Base-by-base conservation (phyloP, 2,329 filamentous ascomycete genomes). In the Apiospora phragmitis region DNA sequence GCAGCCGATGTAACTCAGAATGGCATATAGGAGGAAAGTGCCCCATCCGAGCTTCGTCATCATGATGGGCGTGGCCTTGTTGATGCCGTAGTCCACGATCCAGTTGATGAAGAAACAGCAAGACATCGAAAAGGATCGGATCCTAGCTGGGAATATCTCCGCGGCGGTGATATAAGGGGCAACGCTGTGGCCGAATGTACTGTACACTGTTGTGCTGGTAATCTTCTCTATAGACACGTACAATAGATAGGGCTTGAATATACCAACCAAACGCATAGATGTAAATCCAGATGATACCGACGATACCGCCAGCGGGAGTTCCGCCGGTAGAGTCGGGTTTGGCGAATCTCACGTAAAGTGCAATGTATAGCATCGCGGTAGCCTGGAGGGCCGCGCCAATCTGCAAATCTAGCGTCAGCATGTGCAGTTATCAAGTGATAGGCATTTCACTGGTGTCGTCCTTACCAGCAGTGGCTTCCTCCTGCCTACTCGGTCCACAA, bases 271-370 rank as follows among this genome's bases (percentile, higher is more conserved):
- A 66, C n/a, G 24, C 66, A 7, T 67, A 81, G 65, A 80, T 76
- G 70, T 75, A 80, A 8, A 79, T 75, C 73, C 79, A 79, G 29
- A 83, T 76, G 35, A 84, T 82, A 4, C 81, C 82, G 4, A 83
- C 78, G 59, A 82, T 82, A 24, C 82, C 82, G 0, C 81, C 81
- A 1, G 81, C 80, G 8, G 77, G 73, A 0, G 81, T 82, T 11
- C 81, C 82, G 6, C 76, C 75, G 0, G 72, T 75, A 0, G 75
- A 71, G 14, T 79, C 72, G 3, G 79, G 76, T 7, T 78, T 77
- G 2, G 75, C 79, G 45, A 82, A 82, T 7, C 79, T 75, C n/a
- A 83, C 74, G 55, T 82, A 77, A 1, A 80, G 71, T 1, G 76
- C 79, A n/a, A 80, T 74, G 68, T 79, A 80, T 6, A 80, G 71